phyloP scores from a whole-genome alignment of 805 yeast species.

The Wickerhamomyces sydowiorum region DNA sequence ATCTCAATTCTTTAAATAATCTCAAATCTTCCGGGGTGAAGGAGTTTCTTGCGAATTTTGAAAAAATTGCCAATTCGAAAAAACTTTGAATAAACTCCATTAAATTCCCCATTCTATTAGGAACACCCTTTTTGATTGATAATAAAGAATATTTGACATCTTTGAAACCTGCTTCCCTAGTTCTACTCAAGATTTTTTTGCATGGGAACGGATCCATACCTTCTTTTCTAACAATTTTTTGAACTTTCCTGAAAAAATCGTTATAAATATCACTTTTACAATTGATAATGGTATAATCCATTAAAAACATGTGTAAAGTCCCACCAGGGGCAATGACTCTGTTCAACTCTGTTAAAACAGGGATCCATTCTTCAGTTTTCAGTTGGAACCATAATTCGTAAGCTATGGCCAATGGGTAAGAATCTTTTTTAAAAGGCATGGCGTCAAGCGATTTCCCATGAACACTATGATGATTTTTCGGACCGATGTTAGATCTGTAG shows the following conservation, averaged over 20 bases:
- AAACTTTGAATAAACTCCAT: slow-evolving; percentile 18
- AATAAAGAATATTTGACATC: slow-evolving; percentile 15
- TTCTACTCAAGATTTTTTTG: slow-evolving; percentile 8
- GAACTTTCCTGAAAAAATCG: slow-evolving; percentile 9
- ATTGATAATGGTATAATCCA: slow-evolving; percentile 17
- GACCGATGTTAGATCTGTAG: slow-evolving; percentile 14
- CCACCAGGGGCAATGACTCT: slow-evolving; percentile 16
- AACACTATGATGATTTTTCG: slow-evolving; percentile 16
- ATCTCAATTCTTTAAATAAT: slow-evolving; percentile 12
- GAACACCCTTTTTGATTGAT: slow-evolving; percentile 15
- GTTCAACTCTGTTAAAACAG: slow-evolving; percentile 11
- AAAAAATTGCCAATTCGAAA: slow-evolving; percentile 15
- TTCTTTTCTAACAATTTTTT: slow-evolving; percentile 7
- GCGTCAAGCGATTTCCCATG: slow-evolving; percentile 13
- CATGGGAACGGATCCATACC: slow-evolving; percentile 23
- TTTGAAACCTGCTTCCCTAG: slow-evolving; percentile 18
- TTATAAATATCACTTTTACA: slow-evolving; percentile 10
- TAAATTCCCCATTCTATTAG: slow-evolving; percentile 16
- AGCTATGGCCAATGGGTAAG: slow-evolving; percentile 15
- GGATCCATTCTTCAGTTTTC: slow-evolving; percentile 18
- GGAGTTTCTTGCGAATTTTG: slow-evolving; percentile 10
- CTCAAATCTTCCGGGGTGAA: slow-evolving; percentile 10
- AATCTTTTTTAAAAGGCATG: slow-evolving; percentile 14
- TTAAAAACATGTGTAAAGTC: slow-evolving; percentile 10
- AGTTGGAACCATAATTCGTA: slow-evolving; percentile 16